Evolutionary conservation across 129 eudicot species (phyloP).

Genomic region (Dittrichia graveolens): DNA sequence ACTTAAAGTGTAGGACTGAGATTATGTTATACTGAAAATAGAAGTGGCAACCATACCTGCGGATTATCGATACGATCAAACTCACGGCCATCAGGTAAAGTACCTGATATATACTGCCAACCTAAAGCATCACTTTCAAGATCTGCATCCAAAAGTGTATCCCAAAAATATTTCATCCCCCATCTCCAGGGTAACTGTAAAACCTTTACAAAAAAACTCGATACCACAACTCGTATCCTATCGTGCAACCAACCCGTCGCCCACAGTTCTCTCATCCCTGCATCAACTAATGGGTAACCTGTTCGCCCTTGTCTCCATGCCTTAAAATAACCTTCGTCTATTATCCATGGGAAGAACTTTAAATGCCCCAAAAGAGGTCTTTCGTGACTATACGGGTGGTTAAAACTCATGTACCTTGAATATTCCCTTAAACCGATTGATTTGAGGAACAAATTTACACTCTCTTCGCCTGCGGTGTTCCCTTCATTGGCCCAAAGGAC

Average conservation of each 20-base stretch:
- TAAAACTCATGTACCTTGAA: slow-evolving; percentile 81
- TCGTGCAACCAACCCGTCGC: slow-evolving; percentile 92
- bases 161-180: slow-evolving; percentile 98
- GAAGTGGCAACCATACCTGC: slow-evolving; percentile 46
- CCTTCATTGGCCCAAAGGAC: slow-evolving; percentile 87
- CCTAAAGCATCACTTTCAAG: slow-evolving; percentile 91
- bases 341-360: slow-evolving; percentile 80
- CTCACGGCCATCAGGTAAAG: slow-evolving; percentile 82
- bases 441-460: slow-evolving; percentile 76
- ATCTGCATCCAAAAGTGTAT: slow-evolving; percentile 92
- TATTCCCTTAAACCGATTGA: slow-evolving; percentile 84
- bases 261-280: slow-evolving; percentile 96
- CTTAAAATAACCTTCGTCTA: slow-evolving; percentile 73
- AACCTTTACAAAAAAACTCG: slow-evolving; percentile 89
- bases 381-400: slow-evolving; percentile 83
- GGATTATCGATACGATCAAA: slow-evolving; percentile 81
- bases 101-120: slow-evolving; percentile 89
- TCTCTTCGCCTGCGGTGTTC: slow-evolving; percentile 77
- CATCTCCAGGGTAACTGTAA: slow-evolving; percentile 92
- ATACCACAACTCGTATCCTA: slow-evolving; percentile 79
- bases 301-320: slow-evolving; percentile 95
- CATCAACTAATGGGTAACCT: slow-evolving; percentile 95
- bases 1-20: no score
- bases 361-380: slow-evolving; percentile 78
- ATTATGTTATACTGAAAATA: no score